Evolutionary conservation across 495 filamentous ascomycete species (phyloP).

Genomic region (Hypoxylon trugodes): DNA sequence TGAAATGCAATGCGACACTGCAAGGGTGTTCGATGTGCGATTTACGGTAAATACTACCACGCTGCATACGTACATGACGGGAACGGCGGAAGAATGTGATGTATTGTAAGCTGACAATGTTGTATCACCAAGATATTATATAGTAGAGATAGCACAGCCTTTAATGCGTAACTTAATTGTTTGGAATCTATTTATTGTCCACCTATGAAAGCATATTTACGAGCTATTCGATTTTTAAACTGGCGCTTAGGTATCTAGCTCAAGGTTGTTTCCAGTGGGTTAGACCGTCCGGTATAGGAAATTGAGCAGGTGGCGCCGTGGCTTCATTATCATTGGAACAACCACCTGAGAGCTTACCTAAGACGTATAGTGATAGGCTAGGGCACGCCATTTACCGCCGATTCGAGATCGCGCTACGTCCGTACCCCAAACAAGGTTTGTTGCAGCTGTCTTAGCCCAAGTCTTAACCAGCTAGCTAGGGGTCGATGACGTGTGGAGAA

Average conservation of each 20-base stretch:
- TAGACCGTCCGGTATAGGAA: slow-evolving; percentile 13
- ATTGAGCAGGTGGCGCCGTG: slow-evolving; percentile 8
- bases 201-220: not conserved
- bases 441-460: too few relatives aligned
- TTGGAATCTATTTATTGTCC: not conserved
- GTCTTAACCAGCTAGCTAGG: slow-evolving; percentile 7
- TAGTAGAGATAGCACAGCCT: not conserved
- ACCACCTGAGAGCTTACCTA: not conserved
- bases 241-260: too few relatives aligned
- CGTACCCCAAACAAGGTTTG: not conserved
- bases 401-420: slow-evolving; percentile 18
- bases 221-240: too few relatives aligned
- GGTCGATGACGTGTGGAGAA: slow-evolving; percentile 43
- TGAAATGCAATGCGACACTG: slow-evolving; percentile 28
- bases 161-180: too few relatives aligned
- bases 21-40: slow-evolving; percentile 1
- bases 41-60: not conserved
- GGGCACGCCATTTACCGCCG: slow-evolving; percentile 20
- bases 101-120: too few relatives aligned
- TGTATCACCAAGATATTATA: not conserved
- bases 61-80: not conserved
- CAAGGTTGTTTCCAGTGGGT: too few relatives aligned
- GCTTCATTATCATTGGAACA: not conserved
- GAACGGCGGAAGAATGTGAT: too few relatives aligned
- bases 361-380: not conserved